phyloP scores from a whole-genome alignment of 2,329 filamentous ascomycete species.

The Aspergillus brunneoviolaceus region DNA sequence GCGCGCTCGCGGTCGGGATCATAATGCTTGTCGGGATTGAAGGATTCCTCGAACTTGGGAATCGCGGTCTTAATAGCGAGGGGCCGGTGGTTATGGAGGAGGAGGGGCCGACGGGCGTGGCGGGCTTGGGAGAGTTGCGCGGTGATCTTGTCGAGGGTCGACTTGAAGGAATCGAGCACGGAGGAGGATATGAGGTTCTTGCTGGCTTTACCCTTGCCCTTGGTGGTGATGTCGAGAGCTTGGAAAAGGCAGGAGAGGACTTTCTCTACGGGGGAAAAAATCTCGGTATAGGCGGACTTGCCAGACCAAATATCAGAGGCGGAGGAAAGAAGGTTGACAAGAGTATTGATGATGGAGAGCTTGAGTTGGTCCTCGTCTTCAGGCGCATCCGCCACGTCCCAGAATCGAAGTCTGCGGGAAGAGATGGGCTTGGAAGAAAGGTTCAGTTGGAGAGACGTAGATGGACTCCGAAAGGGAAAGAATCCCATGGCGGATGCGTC shows the following conservation, averaged over 20 bases:
- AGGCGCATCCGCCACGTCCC: conserved; percentile 49
- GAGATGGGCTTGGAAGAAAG: conserved; percentile 28
- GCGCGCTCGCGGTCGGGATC: conserved; percentile 89
- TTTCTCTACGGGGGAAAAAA: conserved; percentile 65
- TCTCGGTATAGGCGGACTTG: conserved; percentile 74
- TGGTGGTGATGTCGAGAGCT: background rate
- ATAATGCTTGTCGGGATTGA: conserved; percentile 95
- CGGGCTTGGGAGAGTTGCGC: conserved; percentile 57
- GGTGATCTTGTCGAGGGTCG: conserved; percentile 38
- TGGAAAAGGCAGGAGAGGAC: conserved; percentile 64
- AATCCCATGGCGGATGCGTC: conserved; percentile 46
- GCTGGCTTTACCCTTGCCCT: conserved; percentile 32
- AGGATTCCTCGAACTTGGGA: conserved; percentile 94
- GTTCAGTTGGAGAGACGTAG: conserved; percentile 52
- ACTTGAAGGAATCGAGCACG: conserved; percentile 31
- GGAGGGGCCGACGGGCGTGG: conserved; percentile 71
- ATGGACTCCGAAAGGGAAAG: conserved; percentile 63
- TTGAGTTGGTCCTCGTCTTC: conserved; percentile 49
- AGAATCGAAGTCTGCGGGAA: conserved; percentile 58
- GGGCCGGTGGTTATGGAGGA: conserved; percentile 85
- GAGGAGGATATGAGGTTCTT: conserved; percentile 51
- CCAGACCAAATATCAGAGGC: conserved; percentile 72
- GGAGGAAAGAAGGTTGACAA: conserved; percentile 63
- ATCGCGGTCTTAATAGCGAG: conserved; percentile 83
- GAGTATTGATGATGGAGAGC: conserved; percentile 61